phyloP scores from a whole-genome alignment of 805 yeast species.

The Yamadazyma kitorensis region DNA sequence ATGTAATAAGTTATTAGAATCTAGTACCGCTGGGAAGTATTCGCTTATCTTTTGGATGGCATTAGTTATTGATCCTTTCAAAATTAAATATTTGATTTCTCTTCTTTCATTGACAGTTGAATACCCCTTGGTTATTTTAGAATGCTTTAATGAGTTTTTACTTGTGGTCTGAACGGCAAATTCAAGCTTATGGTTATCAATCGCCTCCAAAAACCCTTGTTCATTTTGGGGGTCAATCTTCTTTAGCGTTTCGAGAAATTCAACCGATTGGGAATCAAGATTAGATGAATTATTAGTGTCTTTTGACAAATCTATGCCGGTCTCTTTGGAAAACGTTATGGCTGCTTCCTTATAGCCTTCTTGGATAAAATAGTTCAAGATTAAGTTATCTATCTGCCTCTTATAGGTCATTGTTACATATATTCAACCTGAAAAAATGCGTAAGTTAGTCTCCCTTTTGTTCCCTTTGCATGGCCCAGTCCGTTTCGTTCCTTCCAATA shows the following conservation, averaged over 20 bases:
- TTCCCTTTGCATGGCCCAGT: too few species aligned
- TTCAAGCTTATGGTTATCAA: conserved; percentile 2
- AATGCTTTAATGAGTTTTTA: conserved; percentile 2
- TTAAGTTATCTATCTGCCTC: conserved; percentile 46
- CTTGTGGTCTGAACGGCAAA: too few species aligned
- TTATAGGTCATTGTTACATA: conserved; percentile 13
- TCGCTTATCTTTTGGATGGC: conserved; percentile 59
- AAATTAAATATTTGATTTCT: conserved; percentile 50
- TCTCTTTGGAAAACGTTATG: conserved; percentile 55
- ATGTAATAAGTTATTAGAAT: conserved; percentile 60
- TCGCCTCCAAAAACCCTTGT: conserved; percentile 1
- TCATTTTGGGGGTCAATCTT: conserved; percentile 1
- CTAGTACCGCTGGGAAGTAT: conserved; percentile 62
- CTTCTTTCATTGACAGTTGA: conserved; percentile 52
- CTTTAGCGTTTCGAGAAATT: conserved; percentile 4
- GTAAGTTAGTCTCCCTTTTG: too few species aligned
- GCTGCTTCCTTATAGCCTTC: conserved; percentile 79
- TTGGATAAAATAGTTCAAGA: conserved; percentile 70
- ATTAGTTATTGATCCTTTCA: conserved; percentile 57
- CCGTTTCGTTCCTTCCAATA: too few species aligned
- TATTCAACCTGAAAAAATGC: too few species aligned
- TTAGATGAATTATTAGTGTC: background rate
- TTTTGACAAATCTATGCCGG: conserved; percentile 28
- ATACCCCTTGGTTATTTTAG: conserved; percentile 34
- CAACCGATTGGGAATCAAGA: conserved; percentile 8